A percentile compares a stretch with the other conserved stretches of the same genome.
These are phyloP conservation scores for Teunomyces funiuensis DNA, from an alignment of 805 yeast species.

Conservation along the genomic window DNA sequence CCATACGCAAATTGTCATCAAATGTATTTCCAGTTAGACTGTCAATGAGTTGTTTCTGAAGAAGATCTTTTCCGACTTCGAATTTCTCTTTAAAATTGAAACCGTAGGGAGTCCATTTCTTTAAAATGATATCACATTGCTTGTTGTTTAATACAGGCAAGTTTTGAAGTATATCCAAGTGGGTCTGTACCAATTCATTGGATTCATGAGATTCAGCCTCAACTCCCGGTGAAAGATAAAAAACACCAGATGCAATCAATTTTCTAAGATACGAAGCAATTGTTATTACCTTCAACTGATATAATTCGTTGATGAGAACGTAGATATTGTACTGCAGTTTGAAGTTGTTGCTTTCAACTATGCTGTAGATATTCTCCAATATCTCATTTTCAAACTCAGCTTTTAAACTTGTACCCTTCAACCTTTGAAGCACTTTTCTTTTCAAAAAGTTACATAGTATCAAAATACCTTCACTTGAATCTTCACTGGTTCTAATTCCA, in stretches of 20 bases:
- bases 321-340: slow-evolving; percentile 28
- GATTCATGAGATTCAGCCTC: slow-evolving; percentile 42
- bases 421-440: slow-evolving; percentile 30
- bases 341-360: slow-evolving; percentile 21
- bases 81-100: slow-evolving; percentile 34
- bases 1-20: slow-evolving; percentile 12
- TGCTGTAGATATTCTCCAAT: slow-evolving; percentile 37
- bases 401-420: slow-evolving; percentile 27
- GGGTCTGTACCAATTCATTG: slow-evolving; percentile 39
- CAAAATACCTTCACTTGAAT: slow-evolving; percentile 31
- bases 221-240: slow-evolving; percentile 51
- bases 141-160: slow-evolving; percentile 55
- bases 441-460: slow-evolving; percentile 48
- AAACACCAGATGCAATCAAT: slow-evolving; percentile 81
- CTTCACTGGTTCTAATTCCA: slow-evolving; percentile 30
- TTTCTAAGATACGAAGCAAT: slow-evolving; percentile 72
- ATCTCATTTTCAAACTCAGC: slow-evolving; percentile 47
- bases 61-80: slow-evolving; percentile 36
- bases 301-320: slow-evolving; percentile 53
- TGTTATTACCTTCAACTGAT: slow-evolving; percentile 49
- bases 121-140: slow-evolving; percentile 56
- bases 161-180: slow-evolving; percentile 55
- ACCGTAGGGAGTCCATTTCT: slow-evolving; percentile 43
- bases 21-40: slow-evolving; percentile 20
- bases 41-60: slow-evolving; percentile 33